Evolutionary conservation across 805 yeast genomes (phyloP).

Genomic region (Saturnispora quitensis): DNA sequence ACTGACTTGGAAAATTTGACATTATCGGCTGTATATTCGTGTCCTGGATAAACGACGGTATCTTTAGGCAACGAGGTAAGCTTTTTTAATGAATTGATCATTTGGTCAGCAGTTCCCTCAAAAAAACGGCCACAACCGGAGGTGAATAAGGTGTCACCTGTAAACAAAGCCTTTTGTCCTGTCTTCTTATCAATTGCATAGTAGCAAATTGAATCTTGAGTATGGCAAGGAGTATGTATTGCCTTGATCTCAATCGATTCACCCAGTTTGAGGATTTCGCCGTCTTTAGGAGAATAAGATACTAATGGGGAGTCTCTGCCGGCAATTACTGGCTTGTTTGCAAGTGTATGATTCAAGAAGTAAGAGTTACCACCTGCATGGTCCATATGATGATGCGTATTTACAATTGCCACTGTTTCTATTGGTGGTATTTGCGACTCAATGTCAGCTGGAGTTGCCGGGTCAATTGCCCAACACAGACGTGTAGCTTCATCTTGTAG

Average conservation of each 20-base stretch:
- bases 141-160: slow-evolving; percentile 91
- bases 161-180: slow-evolving; percentile 67
- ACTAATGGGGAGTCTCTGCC: slow-evolving; percentile 78
- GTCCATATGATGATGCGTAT: slow-evolving; percentile 95
- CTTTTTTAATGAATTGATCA: slow-evolving; percentile 60
- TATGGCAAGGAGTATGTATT: slow-evolving; percentile 94
- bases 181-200: slow-evolving; percentile 57
- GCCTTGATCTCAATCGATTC: slow-evolving; percentile 59
- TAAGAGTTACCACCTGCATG: slow-evolving; percentile 80
- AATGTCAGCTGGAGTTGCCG: slow-evolving; percentile 78
- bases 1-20: slow-evolving; percentile 67
- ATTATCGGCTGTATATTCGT: slow-evolving; percentile 85
- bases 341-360: slow-evolving; percentile 25
- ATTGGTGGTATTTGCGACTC: slow-evolving; percentile 31
- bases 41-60: slow-evolving; percentile 85
- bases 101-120: slow-evolving; percentile 78
- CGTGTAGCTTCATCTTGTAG: slow-evolving; percentile 57
- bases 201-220: slow-evolving; percentile 92
- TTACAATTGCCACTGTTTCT: slow-evolving; percentile 65
- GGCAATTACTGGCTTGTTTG: slow-evolving; percentile 60
- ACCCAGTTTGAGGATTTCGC: slow-evolving; percentile 57
- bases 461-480: slow-evolving; percentile 80
- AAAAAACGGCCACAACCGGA: slow-evolving; percentile 97
- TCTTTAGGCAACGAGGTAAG: slow-evolving; percentile 56
- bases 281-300: slow-evolving; percentile 57